Evolutionary conservation across 2,329 filamentous ascomycete species (phyloP), one percentile per base, ranked within the genome.

Genomic region (Lachnellula hyalina): DNA sequence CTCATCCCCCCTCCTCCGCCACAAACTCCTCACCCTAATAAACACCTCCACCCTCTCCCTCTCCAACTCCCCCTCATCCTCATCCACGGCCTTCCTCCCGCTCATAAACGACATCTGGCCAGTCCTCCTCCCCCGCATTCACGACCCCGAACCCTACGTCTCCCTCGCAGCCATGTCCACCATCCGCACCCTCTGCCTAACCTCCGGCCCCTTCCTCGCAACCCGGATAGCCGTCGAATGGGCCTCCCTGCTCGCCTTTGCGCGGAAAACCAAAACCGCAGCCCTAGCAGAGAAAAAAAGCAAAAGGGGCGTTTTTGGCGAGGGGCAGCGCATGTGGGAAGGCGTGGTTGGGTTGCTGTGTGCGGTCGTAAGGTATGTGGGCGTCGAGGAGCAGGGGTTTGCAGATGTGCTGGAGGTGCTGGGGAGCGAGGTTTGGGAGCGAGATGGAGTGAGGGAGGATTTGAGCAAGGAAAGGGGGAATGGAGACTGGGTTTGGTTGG

Each of bases 61-160:
- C 3, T 82, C 87, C 0, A 77, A 77, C 3, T 85, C 96, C 61
- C 88, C 25, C 25, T 6, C 7, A 7, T 28, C 25, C 25, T 7
- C 25, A 7, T 28, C 25, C 25, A 96, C 67, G 85, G 92, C 58
- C 0, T 96, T 96, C 68, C 74, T 99, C 1, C 94, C 94, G 0
- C 78, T 97, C 0, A 84, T 97, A 63, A 94, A 97, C 70, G 86
- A 87, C 3, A 76, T 97, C 7, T 99, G 93, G 93, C 91, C 92
- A 0, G 86, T 95, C 6, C 74, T 96, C 5, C 74, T 86, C 1
- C 76, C 78, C n/a, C 78, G 85, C 23, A 74, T 90, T 5, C 81
- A 84, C 61, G 88, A 90, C 60, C 61, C 73, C 4, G 85, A 90
- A 68, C 74, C 82, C 0, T 87, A 84, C 65, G 81, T 96, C 9